Evolutionary conservation across 2,329 filamentous ascomycete species (phyloP).

Genomic region (Aspergillus sp.): DNA sequence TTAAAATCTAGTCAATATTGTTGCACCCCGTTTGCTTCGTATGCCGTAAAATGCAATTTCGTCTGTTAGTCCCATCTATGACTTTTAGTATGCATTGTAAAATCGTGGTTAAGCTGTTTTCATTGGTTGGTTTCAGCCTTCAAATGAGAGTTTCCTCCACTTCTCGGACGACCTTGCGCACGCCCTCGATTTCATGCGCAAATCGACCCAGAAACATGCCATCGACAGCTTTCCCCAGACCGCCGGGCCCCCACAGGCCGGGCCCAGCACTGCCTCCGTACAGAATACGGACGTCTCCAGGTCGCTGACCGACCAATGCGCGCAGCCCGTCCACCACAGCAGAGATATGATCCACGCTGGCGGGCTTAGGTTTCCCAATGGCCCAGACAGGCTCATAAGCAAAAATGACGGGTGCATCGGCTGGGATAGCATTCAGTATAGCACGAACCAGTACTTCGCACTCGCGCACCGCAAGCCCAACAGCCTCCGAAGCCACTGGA

Average conservation of each 20-base stretch:
- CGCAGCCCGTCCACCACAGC: constrained; percentile 67
- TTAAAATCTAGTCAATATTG: constrained; percentile 2
- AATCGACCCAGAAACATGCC: constrained; percentile 80
- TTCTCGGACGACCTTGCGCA: constrained; percentile 71
- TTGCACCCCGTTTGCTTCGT: background rate
- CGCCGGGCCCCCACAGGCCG: constrained; percentile 60
- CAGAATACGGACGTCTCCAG: constrained; percentile 65
- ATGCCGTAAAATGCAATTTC: background rate
- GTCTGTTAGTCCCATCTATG: background rate
- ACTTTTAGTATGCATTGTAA: background rate
- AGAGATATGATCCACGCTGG: constrained; percentile 69
- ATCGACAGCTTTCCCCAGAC: constrained; percentile 68
- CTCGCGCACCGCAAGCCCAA: constrained; percentile 63
- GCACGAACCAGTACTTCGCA: constrained; percentile 65
- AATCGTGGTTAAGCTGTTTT: background rate
- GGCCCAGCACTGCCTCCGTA: constrained; percentile 84
- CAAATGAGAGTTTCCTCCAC: constrained; percentile 51
- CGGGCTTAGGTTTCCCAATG: constrained; percentile 73
- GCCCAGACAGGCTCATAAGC: constrained; percentile 91
- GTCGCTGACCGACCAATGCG: constrained; percentile 51
- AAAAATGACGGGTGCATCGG: constrained; percentile 67
- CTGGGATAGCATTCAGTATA: constrained; percentile 61
- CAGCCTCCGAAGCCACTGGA: constrained; percentile 46
- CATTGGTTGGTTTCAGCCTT: background rate
- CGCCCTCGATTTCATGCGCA: constrained; percentile 71